Base-by-base conservation (phyloP, 768 basidiomycete species). In the Trametes villosa region DNA sequence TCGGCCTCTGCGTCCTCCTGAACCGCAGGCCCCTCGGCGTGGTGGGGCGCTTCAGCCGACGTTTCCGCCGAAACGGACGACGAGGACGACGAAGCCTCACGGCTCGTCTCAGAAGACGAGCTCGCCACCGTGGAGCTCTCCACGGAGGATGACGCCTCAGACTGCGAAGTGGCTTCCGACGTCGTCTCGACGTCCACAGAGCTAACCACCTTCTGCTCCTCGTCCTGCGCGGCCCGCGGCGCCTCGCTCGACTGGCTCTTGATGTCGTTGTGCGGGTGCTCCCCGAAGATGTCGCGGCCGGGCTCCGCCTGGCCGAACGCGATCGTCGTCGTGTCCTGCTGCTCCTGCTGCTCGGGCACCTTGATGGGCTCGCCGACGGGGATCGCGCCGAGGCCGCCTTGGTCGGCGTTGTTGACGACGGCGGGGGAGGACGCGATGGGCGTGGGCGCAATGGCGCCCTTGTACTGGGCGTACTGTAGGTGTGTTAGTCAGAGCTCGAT, bases 201-300 rank as follows among this genome's bases (percentile, higher is more conserved):
- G 42, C 57, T 62, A 44, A 52, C 30, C 20, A 41, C 60, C 44
- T 59, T 51, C 24, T 30, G 20, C 38, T 54, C 55, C 5, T 51
- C 54, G 6, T 17, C 50, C 26, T 4, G 42, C 26, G 47, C 50
- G 17, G 36, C 34, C 9, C 46, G 48, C 7, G 36, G 47, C 47
- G 34, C 42, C 24, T 50, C 52, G 29, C 20, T 41, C 13, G 24
- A 57, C 48, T 76, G 70, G 65, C 86, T 88, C 74, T 82, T 83
- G 47, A 77, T 68, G 7, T 84, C 80, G 47, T 77, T 77, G 18
- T 72, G 75, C 1, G 75, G 77, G 33, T 79, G 75, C 30, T 78
- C 81, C 0, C 79, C 88, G 67, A 94, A 94, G 59, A 92, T 79
- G 69, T 94, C 86, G 17, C 75, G 79, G 0, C 92, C 92, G 0